phyloP scores from a whole-genome alignment of 257 asterid species.

The Vinca minor region DNA sequence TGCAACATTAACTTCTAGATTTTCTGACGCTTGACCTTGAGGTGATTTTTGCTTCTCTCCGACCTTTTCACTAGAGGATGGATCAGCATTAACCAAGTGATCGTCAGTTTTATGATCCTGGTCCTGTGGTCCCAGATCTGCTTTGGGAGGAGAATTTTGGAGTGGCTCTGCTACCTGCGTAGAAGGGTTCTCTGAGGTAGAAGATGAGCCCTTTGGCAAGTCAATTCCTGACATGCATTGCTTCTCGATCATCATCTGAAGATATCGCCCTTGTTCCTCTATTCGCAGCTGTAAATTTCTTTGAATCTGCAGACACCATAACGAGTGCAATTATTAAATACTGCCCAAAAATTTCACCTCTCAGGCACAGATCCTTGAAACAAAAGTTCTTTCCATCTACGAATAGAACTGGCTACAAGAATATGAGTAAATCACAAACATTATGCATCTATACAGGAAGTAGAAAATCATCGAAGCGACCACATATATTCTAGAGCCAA shows the following conservation, averaged over 20 bases:
- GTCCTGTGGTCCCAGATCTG: constrained; percentile 12
- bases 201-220: constrained; percentile 40
- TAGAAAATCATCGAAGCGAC: no score
- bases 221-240: constrained; percentile 64
- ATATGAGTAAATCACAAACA: neutral
- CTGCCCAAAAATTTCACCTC: no score
- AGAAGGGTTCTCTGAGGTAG: constrained; percentile 34
- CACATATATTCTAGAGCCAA: no score
- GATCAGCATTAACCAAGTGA: no score
- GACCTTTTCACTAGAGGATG: constrained; percentile 21
- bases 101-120: no score
- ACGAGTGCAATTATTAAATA: neutral
- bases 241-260: constrained; percentile 88
- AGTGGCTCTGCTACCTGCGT: constrained; percentile 27
- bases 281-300: constrained; percentile 85
- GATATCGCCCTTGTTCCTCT: constrained; percentile 80
- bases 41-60: constrained; percentile 33
- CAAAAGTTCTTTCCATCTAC: neutral
- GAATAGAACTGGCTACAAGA: neutral
- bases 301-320: constrained; percentile 55
- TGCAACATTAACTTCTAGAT: no score
- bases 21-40: constrained; percentile 21
- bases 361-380: neutral
- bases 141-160: constrained; percentile 29
- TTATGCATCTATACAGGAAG: no score